Conservation (phyloP, 345 rosid species). For the Eucalyptus globulus region DNA sequence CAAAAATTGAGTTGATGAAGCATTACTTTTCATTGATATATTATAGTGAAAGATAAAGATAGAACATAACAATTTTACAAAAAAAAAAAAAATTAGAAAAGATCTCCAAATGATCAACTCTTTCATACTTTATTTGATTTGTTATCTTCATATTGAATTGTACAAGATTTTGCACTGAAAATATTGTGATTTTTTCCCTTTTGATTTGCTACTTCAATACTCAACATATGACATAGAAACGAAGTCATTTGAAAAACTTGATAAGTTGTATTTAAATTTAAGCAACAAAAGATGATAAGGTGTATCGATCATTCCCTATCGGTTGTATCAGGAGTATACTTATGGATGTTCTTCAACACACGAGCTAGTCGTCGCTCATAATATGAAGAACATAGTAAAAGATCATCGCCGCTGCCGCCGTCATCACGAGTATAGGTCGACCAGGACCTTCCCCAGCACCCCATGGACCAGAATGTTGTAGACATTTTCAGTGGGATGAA, state of each 20-base stretch:
- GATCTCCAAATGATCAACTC: no score
- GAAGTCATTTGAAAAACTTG: not conserved
- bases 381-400: not conserved
- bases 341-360: not conserved
- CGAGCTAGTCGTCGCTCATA: not conserved
- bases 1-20: accelerated
- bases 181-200: no score
- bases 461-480: not conserved
- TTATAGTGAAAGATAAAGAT: no score
- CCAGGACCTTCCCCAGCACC: not conserved
- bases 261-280: not conserved
- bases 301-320: not conserved
- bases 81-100: accelerated
- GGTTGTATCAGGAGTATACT: not conserved
- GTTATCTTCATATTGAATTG: no score
- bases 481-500: constrained; percentile 23
- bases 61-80: no score
- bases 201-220: no score
- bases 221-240: not conserved
- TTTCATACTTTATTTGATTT: no score
- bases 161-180: accelerated
- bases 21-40: not conserved
- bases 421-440: not conserved
- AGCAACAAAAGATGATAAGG: not conserved
- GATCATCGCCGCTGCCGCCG: not conserved